These are phyloP conservation scores for Beauveria sp. DNA, from an alignment of 2,329 filamentous ascomycete genomes.

Conservation along the genomic window DNA sequence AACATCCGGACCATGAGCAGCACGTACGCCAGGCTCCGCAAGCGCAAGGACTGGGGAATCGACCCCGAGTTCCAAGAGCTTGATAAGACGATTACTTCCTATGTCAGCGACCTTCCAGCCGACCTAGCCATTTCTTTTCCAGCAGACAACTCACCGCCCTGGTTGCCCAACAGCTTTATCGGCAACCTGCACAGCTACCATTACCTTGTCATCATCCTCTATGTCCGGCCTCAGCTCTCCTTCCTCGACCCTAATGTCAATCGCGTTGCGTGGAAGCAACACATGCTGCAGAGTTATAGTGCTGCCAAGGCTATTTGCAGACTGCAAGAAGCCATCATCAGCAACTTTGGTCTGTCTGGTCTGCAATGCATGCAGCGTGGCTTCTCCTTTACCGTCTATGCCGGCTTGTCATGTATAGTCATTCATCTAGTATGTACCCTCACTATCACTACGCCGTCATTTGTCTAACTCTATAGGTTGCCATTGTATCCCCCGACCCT, in stretches of 20 bases:
- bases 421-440: conserved; percentile 70
- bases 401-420: conserved; percentile 83
- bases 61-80: conserved; percentile 77
- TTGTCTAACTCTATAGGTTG: conserved; percentile 53
- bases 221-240: conserved; percentile 78
- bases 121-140: conserved; percentile 76
- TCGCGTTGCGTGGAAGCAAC: conserved; percentile 75
- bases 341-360: conserved; percentile 69
- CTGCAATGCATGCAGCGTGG: conserved; percentile 88
- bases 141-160: conserved; percentile 69
- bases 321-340: conserved; percentile 74
- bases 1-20: conserved; percentile 73
- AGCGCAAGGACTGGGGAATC: conserved; percentile 76
- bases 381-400: conserved; percentile 93
- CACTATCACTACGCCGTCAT: not conserved
- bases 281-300: conserved; percentile 79
- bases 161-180: conserved; percentile 78
- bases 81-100: conserved; percentile 68
- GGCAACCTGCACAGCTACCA: conserved; percentile 89
- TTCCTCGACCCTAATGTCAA: conserved; percentile 63
- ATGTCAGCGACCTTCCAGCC: conserved; percentile 67
- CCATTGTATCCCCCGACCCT: conserved; percentile 86
- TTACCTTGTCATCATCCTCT: conserved; percentile 75
- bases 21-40: conserved; percentile 65
- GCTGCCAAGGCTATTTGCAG: conserved; percentile 81